phyloP scores from a whole-genome alignment of 176 grass and related monocot species.

The Ananas comosus region DNA sequence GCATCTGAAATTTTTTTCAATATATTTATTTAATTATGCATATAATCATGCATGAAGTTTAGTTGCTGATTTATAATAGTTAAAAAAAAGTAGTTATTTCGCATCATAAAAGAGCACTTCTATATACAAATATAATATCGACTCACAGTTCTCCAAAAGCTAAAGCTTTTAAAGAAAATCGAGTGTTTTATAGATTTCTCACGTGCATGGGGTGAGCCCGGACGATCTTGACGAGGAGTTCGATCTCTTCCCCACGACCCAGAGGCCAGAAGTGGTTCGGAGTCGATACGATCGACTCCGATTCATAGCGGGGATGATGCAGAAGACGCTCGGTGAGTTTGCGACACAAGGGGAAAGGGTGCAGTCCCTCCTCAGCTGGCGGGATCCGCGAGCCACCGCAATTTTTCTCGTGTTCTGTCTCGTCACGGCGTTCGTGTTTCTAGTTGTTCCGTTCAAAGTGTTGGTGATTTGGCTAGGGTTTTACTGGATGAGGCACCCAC shows the following conservation, averaged over 20 bases:
- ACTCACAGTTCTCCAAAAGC: no score
- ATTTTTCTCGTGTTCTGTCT: slow-evolving; percentile 83
- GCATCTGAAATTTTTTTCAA: no score
- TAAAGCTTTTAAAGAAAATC: no score
- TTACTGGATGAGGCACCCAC: slow-evolving; percentile 86
- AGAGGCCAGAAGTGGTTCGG: slow-evolving; percentile 37
- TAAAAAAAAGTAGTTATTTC: no score
- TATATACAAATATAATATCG: no score
- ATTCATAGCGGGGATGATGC: slow-evolving; percentile 65
- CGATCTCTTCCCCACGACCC: slow-evolving; percentile 71
- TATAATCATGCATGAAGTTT: no score
- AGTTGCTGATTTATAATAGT: no score
- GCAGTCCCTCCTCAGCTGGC: slow-evolving; percentile 76
- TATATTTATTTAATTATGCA: no score
- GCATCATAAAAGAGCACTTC: no score
- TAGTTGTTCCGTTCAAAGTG: slow-evolving; percentile 54
- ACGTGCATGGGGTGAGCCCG: slow-evolving; percentile 39
- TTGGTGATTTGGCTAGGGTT: slow-evolving; percentile 43
- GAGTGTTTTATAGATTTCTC: slow-evolving; percentile 12
- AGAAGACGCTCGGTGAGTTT: slow-evolving; percentile 43
- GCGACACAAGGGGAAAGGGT: slow-evolving; percentile 88
- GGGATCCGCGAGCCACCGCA: slow-evolving; percentile 79
- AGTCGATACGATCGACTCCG: slow-evolving; percentile 81
- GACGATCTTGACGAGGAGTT: slow-evolving; percentile 98
- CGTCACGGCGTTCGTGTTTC: slow-evolving; percentile 36